Conservation (phyloP, 805 yeast species). For the Blastobotrys robertii region DNA sequence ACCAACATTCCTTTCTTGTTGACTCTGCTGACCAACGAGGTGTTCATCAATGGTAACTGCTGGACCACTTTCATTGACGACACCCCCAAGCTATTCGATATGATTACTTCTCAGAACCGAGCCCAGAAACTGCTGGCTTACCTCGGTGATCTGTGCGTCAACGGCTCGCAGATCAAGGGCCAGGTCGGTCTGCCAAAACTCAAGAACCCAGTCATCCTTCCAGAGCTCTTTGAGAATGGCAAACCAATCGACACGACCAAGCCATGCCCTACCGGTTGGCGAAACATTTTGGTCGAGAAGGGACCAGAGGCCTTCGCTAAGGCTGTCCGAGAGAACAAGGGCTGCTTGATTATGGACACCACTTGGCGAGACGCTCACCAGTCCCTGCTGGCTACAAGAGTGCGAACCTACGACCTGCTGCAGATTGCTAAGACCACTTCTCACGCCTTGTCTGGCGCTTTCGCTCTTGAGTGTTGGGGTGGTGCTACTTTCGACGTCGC, state of each 20-base stretch:
- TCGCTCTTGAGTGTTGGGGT: slow-evolving; percentile 99
- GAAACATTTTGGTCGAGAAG: slow-evolving; percentile 69
- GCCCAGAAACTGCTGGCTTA: slow-evolving; percentile 89
- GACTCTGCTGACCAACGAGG: slow-evolving; percentile 82
- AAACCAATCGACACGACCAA: slow-evolving; percentile 46
- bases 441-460: slow-evolving; percentile 79
- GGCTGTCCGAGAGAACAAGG: slow-evolving; percentile 73
- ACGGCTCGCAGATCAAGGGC: slow-evolving; percentile 93
- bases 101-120: slow-evolving; percentile 92
- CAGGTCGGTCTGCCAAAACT: slow-evolving; percentile 90
- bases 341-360: slow-evolving; percentile 93
- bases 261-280: slow-evolving; percentile 76
- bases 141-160: slow-evolving; percentile 87
- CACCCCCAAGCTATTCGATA: slow-evolving; percentile 89
- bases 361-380: slow-evolving; percentile 99
- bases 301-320: slow-evolving; percentile 90
- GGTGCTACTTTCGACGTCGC: slow-evolving; percentile 99
- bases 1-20: slow-evolving; percentile 95
- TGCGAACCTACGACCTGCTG: slow-evolving; percentile 83
- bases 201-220: slow-evolving; percentile 63
- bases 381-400: slow-evolving; percentile 93
- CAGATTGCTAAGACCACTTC: slow-evolving; percentile 94
- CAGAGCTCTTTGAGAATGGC: slow-evolving; percentile 50
- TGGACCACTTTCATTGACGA: slow-evolving; percentile 99
- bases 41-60: slow-evolving; percentile 76